Base-by-base conservation (phyloP, 176 grass and related monocot species). In the Canna indica region DNA sequence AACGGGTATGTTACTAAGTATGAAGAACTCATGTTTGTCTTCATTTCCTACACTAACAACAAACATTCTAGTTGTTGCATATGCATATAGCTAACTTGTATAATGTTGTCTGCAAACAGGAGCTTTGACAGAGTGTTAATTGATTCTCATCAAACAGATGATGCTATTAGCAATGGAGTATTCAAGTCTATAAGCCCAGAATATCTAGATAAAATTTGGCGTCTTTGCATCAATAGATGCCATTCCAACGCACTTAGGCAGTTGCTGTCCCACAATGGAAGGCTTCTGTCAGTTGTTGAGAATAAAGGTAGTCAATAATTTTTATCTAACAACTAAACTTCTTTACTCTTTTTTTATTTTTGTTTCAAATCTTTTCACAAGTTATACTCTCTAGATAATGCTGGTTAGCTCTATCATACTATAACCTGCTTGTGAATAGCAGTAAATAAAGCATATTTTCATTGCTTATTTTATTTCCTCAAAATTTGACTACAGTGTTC, bases 201-300 rank as follows among this genome's bases (percentile, higher is more conserved):
- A 39, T 82, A 66, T 58, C 52, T 96, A 69, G 59, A 79, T n/a
- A 73, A 88, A 7, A 82, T 96, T 75, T 96, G 91, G 88, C 82
- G 56, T 64, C 68, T 72, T 48, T 96, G 91, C 70, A 84, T 96
- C 20, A 53, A 88, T 59, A 82, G 80, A 50, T 96, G 88, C 32
- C 91, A 96, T 62, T 96, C 85, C 34, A 91, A 86, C 63, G 78
- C 88, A 41, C 71, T 96, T 63, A 83, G 75, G 56, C 80, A 91
- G 11, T 78, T 96, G 75, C 88, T 96, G 80, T 74, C 71, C 67
- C 69, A 83, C 32, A 73, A 86, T 41, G 85, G 88, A 62, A 91
- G 79, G 53, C 80, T 96, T 72, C 44, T 88, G 67, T 84, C 80
- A n/a, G 48, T 86, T 42, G 80, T 36, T 73, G 78, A 88, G 83